A percentile compares a stretch with the other conserved stretches of the same genome.
These are phyloP conservation scores for Physcomitrium patens DNA, from an alignment of 225 moss, liverwort and hornwort genomes.

Conservation along the genomic window DNA sequence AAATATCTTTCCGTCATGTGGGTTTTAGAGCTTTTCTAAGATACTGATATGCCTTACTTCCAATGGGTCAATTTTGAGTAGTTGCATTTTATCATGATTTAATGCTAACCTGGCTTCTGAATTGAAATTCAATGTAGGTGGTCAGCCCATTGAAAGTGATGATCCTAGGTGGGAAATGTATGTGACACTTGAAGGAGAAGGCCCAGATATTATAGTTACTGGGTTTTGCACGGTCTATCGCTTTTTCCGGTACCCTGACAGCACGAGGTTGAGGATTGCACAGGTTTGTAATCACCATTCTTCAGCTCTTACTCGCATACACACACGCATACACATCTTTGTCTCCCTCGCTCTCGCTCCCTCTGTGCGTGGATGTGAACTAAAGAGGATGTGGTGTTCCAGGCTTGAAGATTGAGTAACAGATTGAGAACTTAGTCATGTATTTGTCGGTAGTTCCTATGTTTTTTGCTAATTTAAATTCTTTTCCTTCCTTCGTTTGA, in stretches of 20 bases:
- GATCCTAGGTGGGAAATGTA: slow-evolving; percentile 93
- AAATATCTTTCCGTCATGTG: neutral
- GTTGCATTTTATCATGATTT: neutral
- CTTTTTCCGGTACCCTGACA: slow-evolving; percentile 92
- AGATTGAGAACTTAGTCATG: neutral
- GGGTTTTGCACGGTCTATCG: slow-evolving; percentile 91
- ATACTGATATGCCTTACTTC: neutral
- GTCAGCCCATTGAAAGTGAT: slow-evolving; percentile 68
- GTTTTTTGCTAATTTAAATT: neutral
- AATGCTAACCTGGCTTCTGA: slow-evolving; percentile 8
- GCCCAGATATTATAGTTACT: slow-evolving; percentile 55
- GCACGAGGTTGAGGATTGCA: slow-evolving; percentile 86
- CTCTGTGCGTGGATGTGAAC: neutral
- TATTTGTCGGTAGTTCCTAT: no score
- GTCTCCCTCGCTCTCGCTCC: no score
- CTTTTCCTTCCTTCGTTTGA: neutral
- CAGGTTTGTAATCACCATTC: slow-evolving; percentile 55
- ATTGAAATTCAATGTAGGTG: slow-evolving; percentile 34
- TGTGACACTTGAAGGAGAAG: slow-evolving; percentile 75
- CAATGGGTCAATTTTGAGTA: neutral
- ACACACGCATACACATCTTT: no score
- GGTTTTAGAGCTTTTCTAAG: neutral
- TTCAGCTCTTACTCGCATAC: neutral
- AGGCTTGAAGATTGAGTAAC: neutral
- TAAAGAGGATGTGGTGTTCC: no score